phyloP scores from a whole-genome alignment of 768 basidiomycete species.

The Hericium erinaceus region DNA sequence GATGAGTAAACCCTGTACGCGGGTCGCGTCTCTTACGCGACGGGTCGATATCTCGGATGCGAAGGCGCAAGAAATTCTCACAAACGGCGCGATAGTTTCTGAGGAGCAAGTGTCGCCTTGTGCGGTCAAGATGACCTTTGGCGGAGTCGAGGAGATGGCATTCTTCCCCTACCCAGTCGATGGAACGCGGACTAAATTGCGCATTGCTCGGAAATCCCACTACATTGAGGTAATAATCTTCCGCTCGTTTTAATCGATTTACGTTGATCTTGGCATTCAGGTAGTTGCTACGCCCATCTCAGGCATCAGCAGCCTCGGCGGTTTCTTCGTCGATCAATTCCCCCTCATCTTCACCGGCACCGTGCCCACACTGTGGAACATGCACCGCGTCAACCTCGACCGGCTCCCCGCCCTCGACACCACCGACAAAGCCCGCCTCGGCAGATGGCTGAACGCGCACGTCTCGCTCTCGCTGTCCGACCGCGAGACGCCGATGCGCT shows the following conservation, averaged over 20 bases:
- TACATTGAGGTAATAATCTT: constrained; percentile 29
- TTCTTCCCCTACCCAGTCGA: constrained; percentile 37
- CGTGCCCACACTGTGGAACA: constrained; percentile 20
- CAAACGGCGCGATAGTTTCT: constrained; percentile 5
- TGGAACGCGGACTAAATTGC: constrained; percentile 28
- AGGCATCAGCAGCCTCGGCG: constrained; percentile 10
- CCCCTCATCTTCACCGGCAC: constrained; percentile 13
- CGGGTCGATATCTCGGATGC: neutral
- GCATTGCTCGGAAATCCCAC: constrained; percentile 45
- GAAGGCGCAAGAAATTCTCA: constrained; percentile 6
- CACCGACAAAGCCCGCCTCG: constrained; percentile 2
- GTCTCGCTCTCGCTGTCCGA: constrained; percentile 23
- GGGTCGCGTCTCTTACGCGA: neutral
- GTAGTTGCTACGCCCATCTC: constrained; percentile 15
- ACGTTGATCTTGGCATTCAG: constrained; percentile 22
- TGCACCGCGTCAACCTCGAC: constrained; percentile 32
- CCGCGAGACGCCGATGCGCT: constrained; percentile 18
- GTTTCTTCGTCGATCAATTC: constrained; percentile 19
- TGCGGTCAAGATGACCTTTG: constrained; percentile 24
- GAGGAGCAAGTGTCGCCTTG: constrained; percentile 23
- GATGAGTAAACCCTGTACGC: neutral
- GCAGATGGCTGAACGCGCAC: constrained; percentile 27
- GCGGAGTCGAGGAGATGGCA: constrained; percentile 19
- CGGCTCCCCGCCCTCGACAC: constrained; percentile 25
- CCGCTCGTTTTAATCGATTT: neutral